Evolutionary conservation across 495 filamentous ascomycete genomes (phyloP).

Genomic region (Aspergillus saccharolyticus): DNA sequence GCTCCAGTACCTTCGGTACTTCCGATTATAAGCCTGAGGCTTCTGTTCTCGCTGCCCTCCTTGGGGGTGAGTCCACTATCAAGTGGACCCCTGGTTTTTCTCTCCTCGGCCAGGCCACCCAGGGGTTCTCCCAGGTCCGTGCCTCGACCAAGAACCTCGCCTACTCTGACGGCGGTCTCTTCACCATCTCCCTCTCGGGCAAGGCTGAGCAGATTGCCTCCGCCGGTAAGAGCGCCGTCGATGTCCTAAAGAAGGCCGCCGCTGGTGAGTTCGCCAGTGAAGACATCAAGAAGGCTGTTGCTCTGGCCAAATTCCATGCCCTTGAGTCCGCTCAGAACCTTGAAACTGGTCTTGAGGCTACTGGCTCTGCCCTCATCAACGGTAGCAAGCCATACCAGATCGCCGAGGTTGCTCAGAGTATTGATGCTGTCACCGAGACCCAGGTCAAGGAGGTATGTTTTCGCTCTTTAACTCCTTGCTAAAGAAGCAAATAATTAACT

Average conservation of each 20-base stretch:
- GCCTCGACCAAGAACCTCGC: constrained; percentile 68
- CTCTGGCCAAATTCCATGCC: constrained; percentile 88
- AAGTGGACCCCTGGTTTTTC: constrained; percentile 96
- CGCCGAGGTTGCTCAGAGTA: constrained; percentile 69
- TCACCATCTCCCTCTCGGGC: constrained; percentile 75
- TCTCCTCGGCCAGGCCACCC: constrained; percentile 71
- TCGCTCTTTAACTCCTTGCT: neutral
- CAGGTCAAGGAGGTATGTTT: constrained; percentile 79
- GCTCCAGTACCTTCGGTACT: constrained; percentile 66
- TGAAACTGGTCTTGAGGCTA: constrained; percentile 60
- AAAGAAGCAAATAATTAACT: neutral
- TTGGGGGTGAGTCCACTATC: constrained; percentile 85
- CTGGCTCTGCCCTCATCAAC: constrained; percentile 72
- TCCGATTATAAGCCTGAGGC: constrained; percentile 82
- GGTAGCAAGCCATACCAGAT: constrained; percentile 82
- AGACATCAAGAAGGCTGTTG: constrained; percentile 83
- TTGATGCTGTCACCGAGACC: constrained; percentile 76
- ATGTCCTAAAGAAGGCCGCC: constrained; percentile 72
- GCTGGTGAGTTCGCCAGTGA: constrained; percentile 72
- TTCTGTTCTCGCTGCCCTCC: constrained; percentile 79
- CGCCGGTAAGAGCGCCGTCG: constrained; percentile 58
- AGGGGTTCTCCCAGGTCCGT: constrained; percentile 57
- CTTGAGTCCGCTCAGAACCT: constrained; percentile 76
- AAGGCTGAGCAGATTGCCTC: constrained; percentile 61
- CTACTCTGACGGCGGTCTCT: constrained; percentile 92